Evolutionary conservation across 768 basidiomycete genomes (phyloP), one percentile per base, ranked within the genome.

Genomic region (Tylopilus felleus): DNA sequence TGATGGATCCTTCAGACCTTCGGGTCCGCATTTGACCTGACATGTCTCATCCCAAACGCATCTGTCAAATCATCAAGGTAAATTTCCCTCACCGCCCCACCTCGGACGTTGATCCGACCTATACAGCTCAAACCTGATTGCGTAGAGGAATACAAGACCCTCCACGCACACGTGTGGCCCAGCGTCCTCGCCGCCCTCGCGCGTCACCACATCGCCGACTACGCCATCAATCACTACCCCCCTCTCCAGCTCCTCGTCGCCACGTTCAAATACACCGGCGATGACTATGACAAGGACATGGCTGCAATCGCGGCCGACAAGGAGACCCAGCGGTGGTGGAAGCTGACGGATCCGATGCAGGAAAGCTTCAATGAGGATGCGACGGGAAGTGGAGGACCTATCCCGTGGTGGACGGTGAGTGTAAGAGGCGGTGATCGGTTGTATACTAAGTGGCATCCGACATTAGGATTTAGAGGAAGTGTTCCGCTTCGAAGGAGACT

Each of bases 321-420:
- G 16, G 82, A 85, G 63, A 91, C 88, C n/a, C 78, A 77, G 65
- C 66, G 78, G 54, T 91, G 89, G 89, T 90, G 90, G 89, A 71
- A 75, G 60, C 66, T 89, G 41, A 90, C 87, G 0, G 89, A 90
- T 65, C 73, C 63, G 5, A 88, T 91, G 88, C 90, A 92, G 69
- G 81, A 85, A 68, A 86, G 83, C 62, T 81, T 90, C 40, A 75
- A 83, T n/a, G 75, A 80, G 4, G 86, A 80, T 36, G 88, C 88
- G 5, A 75, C 74, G 6, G 88, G 88, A 16, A 89, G 87, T 56
- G 87, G 81, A 12, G 77, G 76, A 22, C 81, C 80, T 5, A 71
- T 83, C 13, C 85, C 88, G 53, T 91, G 89, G 90, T 83, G 83
- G 84, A 75, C 72, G 71, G 83, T 84, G 55, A 63, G 74, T 65